phyloP scores from a whole-genome alignment of 2,329 filamentous ascomycete genomes.

The Fusarium sp. region DNA sequence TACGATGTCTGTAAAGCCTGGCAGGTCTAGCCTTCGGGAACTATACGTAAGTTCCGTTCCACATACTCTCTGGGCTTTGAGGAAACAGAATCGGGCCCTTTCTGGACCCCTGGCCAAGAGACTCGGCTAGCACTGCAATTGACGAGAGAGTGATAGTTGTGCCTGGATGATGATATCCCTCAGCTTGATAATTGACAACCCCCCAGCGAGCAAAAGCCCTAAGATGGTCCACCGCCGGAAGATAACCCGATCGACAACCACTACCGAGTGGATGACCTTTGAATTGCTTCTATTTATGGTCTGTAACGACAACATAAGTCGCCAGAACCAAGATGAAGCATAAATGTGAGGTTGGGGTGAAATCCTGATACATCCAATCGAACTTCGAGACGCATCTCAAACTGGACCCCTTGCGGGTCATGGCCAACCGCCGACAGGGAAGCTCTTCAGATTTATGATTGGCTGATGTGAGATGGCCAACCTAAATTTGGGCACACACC shows the following conservation, averaged over 20 bases:
- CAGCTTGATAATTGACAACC: constrained; percentile 19
- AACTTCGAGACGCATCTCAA: constrained; percentile 42
- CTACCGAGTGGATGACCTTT: constrained; percentile 16
- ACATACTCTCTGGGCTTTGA: background rate
- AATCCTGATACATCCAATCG: constrained; percentile 39
- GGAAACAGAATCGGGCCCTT: constrained; percentile 22
- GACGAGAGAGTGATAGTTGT: constrained; percentile 22
- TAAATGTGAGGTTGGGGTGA: constrained; percentile 39
- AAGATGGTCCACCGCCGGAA: constrained; percentile 31
- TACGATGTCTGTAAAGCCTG: background rate
- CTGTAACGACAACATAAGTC: constrained; percentile 17
- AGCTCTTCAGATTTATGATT: constrained; percentile 50
- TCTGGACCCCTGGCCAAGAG: constrained; percentile 20
- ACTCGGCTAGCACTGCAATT: constrained; percentile 29
- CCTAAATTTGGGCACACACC: constrained; percentile 48
- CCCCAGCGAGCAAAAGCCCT: constrained; percentile 20
- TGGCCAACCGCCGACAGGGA: constrained; percentile 45
- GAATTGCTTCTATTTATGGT: constrained; percentile 40
- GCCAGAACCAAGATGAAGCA: constrained; percentile 36
- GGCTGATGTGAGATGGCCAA: constrained; percentile 47
- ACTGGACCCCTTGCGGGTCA: constrained; percentile 34
- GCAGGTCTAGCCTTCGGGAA: constrained; percentile 7
- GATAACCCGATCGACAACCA: constrained; percentile 35
- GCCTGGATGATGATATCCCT: constrained; percentile 23
- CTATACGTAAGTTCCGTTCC: background rate